Evolutionary conservation across 2,329 filamentous ascomycete genomes (phyloP).

Genomic region (Pestalotiopsis sp.): DNA sequence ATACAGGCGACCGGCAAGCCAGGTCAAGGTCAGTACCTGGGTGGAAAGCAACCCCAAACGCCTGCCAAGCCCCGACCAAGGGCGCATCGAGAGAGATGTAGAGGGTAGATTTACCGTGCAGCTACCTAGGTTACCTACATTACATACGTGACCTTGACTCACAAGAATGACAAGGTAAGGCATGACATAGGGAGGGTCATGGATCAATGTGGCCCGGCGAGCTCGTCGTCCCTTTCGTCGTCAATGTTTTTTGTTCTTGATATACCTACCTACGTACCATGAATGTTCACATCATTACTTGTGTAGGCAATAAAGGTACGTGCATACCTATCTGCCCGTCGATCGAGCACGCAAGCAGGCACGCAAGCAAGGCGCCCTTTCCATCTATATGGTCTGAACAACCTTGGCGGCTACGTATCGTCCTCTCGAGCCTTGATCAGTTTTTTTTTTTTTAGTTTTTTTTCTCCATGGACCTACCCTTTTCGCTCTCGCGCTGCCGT

Average conservation of each 20-base stretch:
- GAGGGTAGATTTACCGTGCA: slow-evolving; percentile 10
- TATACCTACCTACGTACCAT: too few relatives aligned
- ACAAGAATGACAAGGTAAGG: neutral
- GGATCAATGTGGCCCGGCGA: too few relatives aligned
- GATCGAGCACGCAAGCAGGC: neutral
- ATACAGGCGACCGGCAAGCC: neutral
- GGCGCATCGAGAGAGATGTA: slow-evolving; percentile 1
- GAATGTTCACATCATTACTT: too few relatives aligned
- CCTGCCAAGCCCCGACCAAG: slow-evolving; percentile 6
- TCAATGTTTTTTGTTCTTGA: neutral
- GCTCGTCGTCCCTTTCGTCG: neutral
- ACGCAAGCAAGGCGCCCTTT: neutral
- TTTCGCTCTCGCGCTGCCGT: neutral
- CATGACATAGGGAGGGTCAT: neutral
- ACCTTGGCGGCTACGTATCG: neutral
- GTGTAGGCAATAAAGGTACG: too few relatives aligned
- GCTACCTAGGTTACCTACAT: neutral
- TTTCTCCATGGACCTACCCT: neutral
- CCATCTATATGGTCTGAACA: neutral
- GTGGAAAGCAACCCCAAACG: neutral
- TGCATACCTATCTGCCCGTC: too few relatives aligned
- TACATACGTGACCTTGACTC: neutral
- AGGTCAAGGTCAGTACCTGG: neutral
- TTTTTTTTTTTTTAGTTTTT: too few relatives aligned
- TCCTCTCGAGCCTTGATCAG: too few relatives aligned